Base-by-base conservation (phyloP, 768 basidiomycete genomes). In the Mycena indigotica region DNA sequence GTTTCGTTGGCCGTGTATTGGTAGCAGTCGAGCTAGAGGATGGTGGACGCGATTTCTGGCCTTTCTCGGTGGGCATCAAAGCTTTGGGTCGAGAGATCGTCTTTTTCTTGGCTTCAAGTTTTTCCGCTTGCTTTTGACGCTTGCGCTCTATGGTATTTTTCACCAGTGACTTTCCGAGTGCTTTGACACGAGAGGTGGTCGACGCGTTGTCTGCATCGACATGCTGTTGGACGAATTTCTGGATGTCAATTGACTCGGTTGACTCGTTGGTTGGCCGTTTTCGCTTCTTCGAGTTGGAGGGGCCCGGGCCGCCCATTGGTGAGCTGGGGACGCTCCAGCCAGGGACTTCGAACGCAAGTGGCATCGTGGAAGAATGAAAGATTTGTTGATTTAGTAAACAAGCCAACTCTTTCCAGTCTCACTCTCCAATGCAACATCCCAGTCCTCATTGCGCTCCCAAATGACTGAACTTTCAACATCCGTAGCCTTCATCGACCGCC, bases 281-380 rank as follows among this genome's bases (percentile, higher is more conserved):
- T 41, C 84, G 83, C 61, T 85, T 89, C 66, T 80, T 85, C 17
- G 79, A 80, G 3, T 69, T 58, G 23, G 69, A 68, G 1, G 58
- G 53, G 32, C 57, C 63, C 4, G 71, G 65, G 40, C 75, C 71
- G 28, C 72, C 56, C 44, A 83, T 69, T 5, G 81, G 80, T 6
- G 66, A 70, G 21, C 75, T 68, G 32, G 77, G 70, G 15, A 89
- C 72, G 28, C 82, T 77, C 88, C 88, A 90, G 17, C 88, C 88
- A 3, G 87, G 84, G 19, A 89, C 83, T 40, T 86, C 75, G 70
- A 90, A 89, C 61, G 41, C 41, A 23, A 83, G 73, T 56, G 79
- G 67, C 80, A 81, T 82, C 21, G 57, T 44, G 28, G 32, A n/a
- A n/a, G n/a, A 56, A 32, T 26, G 44, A 51, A 25, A 46, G 25